Evolutionary conservation across 495 filamentous ascomycete genomes (phyloP).

Genomic region (Tuber brumale): DNA sequence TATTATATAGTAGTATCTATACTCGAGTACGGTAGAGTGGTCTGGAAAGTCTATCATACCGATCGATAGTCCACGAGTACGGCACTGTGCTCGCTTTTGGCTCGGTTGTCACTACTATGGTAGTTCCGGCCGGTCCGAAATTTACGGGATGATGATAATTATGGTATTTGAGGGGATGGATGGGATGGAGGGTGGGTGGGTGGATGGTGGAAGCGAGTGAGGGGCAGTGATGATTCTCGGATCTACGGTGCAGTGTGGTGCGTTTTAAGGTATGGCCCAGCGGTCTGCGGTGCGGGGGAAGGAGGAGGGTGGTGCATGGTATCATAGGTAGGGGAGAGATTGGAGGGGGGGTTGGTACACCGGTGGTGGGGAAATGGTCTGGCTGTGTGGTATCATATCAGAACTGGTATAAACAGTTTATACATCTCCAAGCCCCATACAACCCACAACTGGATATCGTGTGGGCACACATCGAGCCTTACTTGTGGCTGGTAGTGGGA

Average conservation of each 20-base stretch:
- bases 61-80: too few species aligned
- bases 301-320: background rate
- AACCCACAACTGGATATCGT: background rate
- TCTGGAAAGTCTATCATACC: too few species aligned
- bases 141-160: too few species aligned
- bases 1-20: too few species aligned
- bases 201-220: background rate
- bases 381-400: background rate
- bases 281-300: background rate
- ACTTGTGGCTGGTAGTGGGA: background rate
- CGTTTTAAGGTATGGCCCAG: background rate
- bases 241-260: background rate
- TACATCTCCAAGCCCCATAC: background rate
- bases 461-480: background rate
- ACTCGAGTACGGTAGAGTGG: too few species aligned
- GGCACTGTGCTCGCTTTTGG: too few species aligned
- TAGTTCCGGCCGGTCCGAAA: too few species aligned
- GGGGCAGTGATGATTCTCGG: background rate
- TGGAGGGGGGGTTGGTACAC: background rate
- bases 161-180: too few species aligned
- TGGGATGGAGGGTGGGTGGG: too few species aligned
- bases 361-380: background rate
- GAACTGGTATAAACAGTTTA: background rate
- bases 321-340: too few species aligned
- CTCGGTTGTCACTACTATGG: too few species aligned